Percentiles rank a stretch among this genome's conserved stretches.
phyloP scores from a whole-genome alignment of 257 asterid species.

The Osmanthus fragrans region DNA sequence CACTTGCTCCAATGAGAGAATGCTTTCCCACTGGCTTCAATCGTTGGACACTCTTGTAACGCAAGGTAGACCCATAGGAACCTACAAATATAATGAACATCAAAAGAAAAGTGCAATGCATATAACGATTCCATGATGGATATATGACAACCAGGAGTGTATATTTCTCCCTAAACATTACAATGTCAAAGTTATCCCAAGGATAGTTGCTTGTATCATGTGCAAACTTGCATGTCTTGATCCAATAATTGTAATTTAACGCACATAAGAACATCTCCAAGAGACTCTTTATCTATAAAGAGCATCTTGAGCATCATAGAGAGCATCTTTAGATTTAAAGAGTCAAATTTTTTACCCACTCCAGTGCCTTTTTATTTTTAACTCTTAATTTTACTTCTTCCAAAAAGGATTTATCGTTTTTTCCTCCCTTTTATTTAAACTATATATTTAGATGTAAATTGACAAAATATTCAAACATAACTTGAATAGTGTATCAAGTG shows the following conservation, averaged over 20 bases:
- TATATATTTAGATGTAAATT: too few species aligned
- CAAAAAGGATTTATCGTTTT: too few species aligned
- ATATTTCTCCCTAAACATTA: not conserved
- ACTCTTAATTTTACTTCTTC: too few species aligned
- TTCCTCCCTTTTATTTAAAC: too few species aligned
- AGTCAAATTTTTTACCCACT: too few species aligned
- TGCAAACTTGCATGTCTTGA: not conserved
- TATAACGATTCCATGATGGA: slow-evolving; percentile 7
- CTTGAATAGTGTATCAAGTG: too few species aligned
- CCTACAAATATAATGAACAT: slow-evolving; percentile 51
- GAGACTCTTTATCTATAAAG: too few species aligned
- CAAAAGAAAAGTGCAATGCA: not conserved
- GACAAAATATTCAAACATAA: too few species aligned
- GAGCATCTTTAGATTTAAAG: too few species aligned
- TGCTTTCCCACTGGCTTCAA: slow-evolving; percentile 89
- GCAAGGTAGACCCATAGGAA: slow-evolving; percentile 96
- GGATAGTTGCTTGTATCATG: not conserved
- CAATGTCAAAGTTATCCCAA: not conserved
- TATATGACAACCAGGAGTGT: not conserved
- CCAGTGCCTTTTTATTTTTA: too few species aligned
- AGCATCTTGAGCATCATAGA: too few species aligned
- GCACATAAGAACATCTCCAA: too few species aligned
- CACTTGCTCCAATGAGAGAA: slow-evolving; percentile 95
- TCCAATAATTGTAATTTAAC: not conserved
- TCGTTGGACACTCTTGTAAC: slow-evolving; percentile 93